Percentiles rank a stretch among this genome's conserved stretches.
These are phyloP conservation scores for Globisporangium solare DNA, from an alignment of 352 stramenopile genomes.

Conservation along the genomic window DNA sequence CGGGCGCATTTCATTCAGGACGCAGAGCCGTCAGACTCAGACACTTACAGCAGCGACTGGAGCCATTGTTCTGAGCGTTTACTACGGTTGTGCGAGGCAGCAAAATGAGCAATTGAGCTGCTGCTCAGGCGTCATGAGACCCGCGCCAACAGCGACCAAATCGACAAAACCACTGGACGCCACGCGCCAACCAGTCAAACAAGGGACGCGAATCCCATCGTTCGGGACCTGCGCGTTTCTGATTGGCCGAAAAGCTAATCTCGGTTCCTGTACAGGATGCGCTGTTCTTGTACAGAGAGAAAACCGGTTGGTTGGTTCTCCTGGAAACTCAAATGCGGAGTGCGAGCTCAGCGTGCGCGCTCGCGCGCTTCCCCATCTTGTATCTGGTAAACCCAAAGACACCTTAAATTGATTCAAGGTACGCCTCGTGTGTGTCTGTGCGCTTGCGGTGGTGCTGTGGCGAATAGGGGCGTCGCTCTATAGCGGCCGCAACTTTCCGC, in stretches of 20 bases:
- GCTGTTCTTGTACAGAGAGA: constrained; percentile 39
- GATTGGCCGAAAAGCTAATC: constrained; percentile 33
- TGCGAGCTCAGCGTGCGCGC: not conserved
- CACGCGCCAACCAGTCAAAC: constrained; percentile 8
- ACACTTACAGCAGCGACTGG: constrained; percentile 40
- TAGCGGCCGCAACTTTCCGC: too few relatives aligned
- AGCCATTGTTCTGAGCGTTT: constrained; percentile 40
- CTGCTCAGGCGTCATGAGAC: not conserved
- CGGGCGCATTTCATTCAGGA: too few relatives aligned
- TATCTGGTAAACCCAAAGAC: constrained; percentile 86
- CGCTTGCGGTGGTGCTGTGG: not conserved
- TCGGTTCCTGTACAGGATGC: constrained; percentile 16
- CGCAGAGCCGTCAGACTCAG: not conserved
- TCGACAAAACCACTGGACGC: constrained; percentile 30
- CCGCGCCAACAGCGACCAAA: not conserved
- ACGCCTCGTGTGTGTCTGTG: constrained; percentile 8
- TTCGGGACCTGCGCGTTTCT: not conserved
- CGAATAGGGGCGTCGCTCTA: too few relatives aligned
- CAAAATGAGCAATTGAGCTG: constrained; percentile 23
- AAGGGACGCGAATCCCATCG: constrained; percentile 1
- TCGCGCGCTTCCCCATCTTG: constrained; percentile 62
- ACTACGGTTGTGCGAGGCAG: constrained; percentile 24
- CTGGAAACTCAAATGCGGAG: not conserved
- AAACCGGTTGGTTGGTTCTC: constrained; percentile 42
- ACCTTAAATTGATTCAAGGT: constrained; percentile 93